Evolutionary conservation across 768 basidiomycete genomes (phyloP).

Genomic region (Amanita rimosa): DNA sequence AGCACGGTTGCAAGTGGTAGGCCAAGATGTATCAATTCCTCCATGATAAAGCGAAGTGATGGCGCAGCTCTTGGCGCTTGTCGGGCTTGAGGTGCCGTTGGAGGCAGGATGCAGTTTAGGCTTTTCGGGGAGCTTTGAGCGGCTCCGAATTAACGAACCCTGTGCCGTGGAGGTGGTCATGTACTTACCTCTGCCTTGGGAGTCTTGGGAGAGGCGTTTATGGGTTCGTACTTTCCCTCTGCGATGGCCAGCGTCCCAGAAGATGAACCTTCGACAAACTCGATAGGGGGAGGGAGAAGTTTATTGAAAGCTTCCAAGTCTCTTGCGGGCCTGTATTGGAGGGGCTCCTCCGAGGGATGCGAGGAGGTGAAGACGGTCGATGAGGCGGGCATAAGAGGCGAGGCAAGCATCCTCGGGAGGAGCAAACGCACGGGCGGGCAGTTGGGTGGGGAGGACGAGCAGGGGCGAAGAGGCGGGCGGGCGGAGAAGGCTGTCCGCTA

Average conservation of each 20-base stretch:
- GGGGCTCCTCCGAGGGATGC: slow-evolving; percentile 36
- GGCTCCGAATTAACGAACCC: background rate
- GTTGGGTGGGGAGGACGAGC: background rate
- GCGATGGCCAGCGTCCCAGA: slow-evolving; percentile 60
- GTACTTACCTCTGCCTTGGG: slow-evolving; percentile 35
- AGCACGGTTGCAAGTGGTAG: slow-evolving; percentile 33
- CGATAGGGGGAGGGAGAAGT: slow-evolving; percentile 69
- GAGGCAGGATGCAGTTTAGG: slow-evolving; percentile 11
- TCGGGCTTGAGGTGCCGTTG: slow-evolving; percentile 12
- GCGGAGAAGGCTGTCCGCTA: background rate
- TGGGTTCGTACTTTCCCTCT: slow-evolving; percentile 73
- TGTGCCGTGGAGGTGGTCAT: background rate
- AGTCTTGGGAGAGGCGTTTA: slow-evolving; percentile 55
- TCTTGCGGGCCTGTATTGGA: slow-evolving; percentile 53
- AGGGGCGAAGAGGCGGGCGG: background rate
- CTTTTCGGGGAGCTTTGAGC: slow-evolving; percentile 10
- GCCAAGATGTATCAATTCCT: slow-evolving; percentile 57
- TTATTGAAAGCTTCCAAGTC: slow-evolving; percentile 69
- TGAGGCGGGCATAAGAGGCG: slow-evolving; percentile 43
- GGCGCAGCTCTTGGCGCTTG: slow-evolving; percentile 18
- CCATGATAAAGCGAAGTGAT: slow-evolving; percentile 34
- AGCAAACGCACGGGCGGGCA: background rate
- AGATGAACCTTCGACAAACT: slow-evolving; percentile 79
- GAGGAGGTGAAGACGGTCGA: slow-evolving; percentile 33
- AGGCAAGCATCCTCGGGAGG: slow-evolving; percentile 47